Base-by-base conservation (phyloP, 2,329 filamentous ascomycete species). In the Talaromyces islandicus region DNA sequence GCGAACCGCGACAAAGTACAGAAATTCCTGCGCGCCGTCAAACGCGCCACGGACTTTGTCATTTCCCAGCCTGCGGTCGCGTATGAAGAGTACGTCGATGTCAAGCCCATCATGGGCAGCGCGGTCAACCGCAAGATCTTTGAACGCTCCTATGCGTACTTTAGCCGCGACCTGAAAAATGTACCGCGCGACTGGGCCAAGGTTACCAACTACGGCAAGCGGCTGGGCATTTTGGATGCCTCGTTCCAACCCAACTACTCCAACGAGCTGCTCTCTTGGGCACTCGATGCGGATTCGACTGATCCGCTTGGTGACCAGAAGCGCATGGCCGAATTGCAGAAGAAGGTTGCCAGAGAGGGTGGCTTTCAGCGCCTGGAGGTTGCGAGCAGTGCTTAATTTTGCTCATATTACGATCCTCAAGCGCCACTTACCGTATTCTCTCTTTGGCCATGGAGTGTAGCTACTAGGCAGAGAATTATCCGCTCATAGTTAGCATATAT, bases 111-210 rank as follows among this genome's bases (percentile, higher is more conserved):
- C 65, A 88, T 91, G 86, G 84, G 80, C 50, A 85, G 85, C 0
- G 69, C 78, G 1, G 83, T 91, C 60, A 90, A 91, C 78, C 83
- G 84, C 67, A 90, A 91, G 81, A 91, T 92, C 74, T 91, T 89
- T 68, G 88, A 91, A 81, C 85, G 88, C 62, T 89, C 85, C 67
- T 92, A 85, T 68, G 88, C 88, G 21, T 91, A 91, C 80, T 89
- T 91, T 73, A 89, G 85, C 61, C 81, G 81, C 64, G 88, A 91
- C 65, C 70, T 91, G 64, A 88, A 89, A 83, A 92, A 92, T 65
- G 88, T 92, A 6, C 66, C 74, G 57, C 83, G 89, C 54, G 89
- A 92, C 76, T 92, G 89, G 89, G 75, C 81, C 60, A 91, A 92
- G 80, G 89, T 91, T 11, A 91, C 89, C 52, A 81, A 80, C 64